A percentile compares a stretch with the other conserved stretches of the same genome.
phyloP scores from a whole-genome alignment of 345 rosid genomes.

The Noccaea caerulescens region DNA sequence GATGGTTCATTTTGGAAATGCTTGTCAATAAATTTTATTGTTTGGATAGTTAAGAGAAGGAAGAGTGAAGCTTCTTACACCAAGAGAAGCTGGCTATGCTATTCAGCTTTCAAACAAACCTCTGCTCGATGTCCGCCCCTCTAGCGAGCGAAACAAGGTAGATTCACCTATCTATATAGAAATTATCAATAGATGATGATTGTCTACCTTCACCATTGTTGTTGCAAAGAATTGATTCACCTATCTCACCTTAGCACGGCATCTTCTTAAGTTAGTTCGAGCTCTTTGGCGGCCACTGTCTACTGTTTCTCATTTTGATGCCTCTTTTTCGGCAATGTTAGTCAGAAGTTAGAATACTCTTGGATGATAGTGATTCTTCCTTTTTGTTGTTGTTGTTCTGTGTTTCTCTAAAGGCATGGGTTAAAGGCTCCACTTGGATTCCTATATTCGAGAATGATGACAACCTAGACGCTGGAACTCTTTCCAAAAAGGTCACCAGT shows the following conservation, averaged over 20 bases:
- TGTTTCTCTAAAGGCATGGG: constrained; percentile 68
- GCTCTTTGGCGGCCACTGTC: background rate
- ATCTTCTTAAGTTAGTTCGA: constrained; percentile 11
- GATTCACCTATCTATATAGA: no score
- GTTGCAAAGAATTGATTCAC: background rate
- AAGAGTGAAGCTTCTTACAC: constrained; percentile 79
- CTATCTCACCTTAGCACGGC: background rate
- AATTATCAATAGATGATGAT: constrained; percentile 2
- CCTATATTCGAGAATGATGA: constrained; percentile 76
- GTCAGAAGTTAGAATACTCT: background rate
- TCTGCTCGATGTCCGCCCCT: constrained; percentile 83
- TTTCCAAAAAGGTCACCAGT: constrained; percentile 66
- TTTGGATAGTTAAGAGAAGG: constrained; percentile 72
- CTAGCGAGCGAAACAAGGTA: constrained; percentile 74
- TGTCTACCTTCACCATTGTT: constrained; percentile 1
- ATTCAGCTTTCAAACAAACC: constrained; percentile 82
- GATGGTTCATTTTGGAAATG: no score
- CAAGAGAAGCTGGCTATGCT: constrained; percentile 92
- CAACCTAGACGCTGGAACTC: constrained; percentile 61
- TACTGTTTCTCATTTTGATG: constrained; percentile 11
- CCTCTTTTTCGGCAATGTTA: constrained; percentile 10
- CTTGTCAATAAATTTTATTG: background rate
- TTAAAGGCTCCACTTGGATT: constrained; percentile 85
- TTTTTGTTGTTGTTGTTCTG: background rate
- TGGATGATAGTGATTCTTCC: background rate